phyloP scores from a whole-genome alignment of 495 filamentous ascomycete genomes.

The Hypoxylon crocopeplum region DNA sequence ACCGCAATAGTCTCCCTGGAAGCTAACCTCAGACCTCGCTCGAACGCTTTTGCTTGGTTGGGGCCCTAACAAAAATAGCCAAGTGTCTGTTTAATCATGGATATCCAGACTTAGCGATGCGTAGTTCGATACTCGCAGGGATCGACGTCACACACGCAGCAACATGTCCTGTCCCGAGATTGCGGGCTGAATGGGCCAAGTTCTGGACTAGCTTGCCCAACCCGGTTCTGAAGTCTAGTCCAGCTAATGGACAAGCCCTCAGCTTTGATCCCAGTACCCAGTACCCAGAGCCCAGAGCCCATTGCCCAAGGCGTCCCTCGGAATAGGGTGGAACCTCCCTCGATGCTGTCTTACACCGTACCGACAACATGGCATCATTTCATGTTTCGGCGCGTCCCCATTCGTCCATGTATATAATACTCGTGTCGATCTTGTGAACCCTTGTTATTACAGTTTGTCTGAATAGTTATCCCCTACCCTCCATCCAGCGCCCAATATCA shows the following conservation, averaged over 20 bases:
- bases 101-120: constrained; percentile 8
- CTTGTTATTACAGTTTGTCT: neutral
- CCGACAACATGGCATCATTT: constrained; percentile 22
- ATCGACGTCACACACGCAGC: constrained; percentile 22
- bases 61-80: neutral
- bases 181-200: constrained; percentile 28
- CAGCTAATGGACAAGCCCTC: constrained; percentile 6
- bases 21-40: neutral
- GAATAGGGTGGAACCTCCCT: constrained; percentile 22
- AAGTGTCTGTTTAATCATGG: constrained; percentile 7
- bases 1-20: constrained; percentile 12
- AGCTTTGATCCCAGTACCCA: constrained; percentile 6
- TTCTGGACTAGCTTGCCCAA: constrained; percentile 10
- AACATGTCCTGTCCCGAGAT: constrained; percentile 25
- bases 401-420: constrained; percentile 33
- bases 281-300: neutral
- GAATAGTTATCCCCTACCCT: neutral
- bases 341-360: constrained; percentile 30
- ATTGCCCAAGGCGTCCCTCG: constrained; percentile 10
- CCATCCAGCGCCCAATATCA: constrained; percentile 14
- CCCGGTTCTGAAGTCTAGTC: neutral
- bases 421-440: constrained; percentile 23
- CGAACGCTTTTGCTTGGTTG: neutral
- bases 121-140: constrained; percentile 21
- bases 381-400: constrained; percentile 13